A percentile compares a stretch with the other conserved stretches of the same genome.
Evolutionary conservation across 805 yeast genomes (phyloP).

Genomic region (Saccharomycopsis vini): DNA sequence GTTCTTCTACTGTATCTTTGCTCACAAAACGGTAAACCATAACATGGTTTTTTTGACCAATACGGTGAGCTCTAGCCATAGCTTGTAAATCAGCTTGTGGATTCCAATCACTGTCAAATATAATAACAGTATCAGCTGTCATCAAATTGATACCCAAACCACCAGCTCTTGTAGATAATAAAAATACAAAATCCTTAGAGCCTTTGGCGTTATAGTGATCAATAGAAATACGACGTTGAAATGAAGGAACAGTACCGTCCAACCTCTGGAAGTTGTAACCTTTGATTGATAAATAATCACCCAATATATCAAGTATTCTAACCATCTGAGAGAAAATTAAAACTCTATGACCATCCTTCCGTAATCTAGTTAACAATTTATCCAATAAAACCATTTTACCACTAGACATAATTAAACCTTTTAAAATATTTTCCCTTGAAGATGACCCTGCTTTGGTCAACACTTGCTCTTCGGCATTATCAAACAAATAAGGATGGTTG

Average conservation of each 20-base stretch:
- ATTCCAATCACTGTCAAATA: slow-evolving; percentile 98
- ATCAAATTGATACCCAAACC: slow-evolving; percentile 95
- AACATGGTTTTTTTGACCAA: slow-evolving; percentile 98
- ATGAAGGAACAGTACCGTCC: slow-evolving; percentile 94
- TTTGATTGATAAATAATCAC: slow-evolving; percentile 82
- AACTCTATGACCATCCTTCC: slow-evolving; percentile 93
- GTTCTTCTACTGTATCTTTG: slow-evolving; percentile 96
- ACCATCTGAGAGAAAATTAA: slow-evolving; percentile 97
- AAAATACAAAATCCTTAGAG: slow-evolving; percentile 82
- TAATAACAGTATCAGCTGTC: slow-evolving; percentile 99
- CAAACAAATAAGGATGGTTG: slow-evolving; percentile 93
- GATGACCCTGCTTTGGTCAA: slow-evolving; percentile 54
- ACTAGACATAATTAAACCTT: slow-evolving; percentile 93
- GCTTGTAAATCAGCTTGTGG: slow-evolving; percentile 99
- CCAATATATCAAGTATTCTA: slow-evolving; percentile 86
- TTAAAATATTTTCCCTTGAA: slow-evolving; percentile 69
- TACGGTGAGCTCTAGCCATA: slow-evolving; percentile 99
- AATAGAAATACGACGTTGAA: slow-evolving; percentile 87
- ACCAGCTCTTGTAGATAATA: slow-evolving; percentile 95
- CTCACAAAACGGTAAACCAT: slow-evolving; percentile 97
- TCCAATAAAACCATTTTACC: slow-evolving; percentile 97
- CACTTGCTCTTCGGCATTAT: slow-evolving; percentile 82
- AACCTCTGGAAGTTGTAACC: slow-evolving; percentile 85
- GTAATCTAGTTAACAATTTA: slow-evolving; percentile 72
- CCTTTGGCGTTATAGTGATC: slow-evolving; percentile 95